Base-by-base conservation (phyloP, 2,329 filamentous ascomycete species). In the Cryphonectria japonica region DNA sequence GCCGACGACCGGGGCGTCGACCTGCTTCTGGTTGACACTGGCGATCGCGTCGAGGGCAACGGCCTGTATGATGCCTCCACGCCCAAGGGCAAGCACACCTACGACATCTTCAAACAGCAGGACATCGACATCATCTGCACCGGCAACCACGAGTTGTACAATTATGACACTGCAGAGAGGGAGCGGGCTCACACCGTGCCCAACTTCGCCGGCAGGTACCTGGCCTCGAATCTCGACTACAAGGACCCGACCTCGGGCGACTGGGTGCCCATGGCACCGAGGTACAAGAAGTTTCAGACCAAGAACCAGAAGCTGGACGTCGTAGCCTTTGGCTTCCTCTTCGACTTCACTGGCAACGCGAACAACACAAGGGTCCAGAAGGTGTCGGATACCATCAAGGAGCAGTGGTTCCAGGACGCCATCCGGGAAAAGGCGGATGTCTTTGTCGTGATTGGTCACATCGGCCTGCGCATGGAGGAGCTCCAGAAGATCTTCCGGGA, bases 111-210 rank as follows among this genome's bases (percentile, higher is more conserved):
- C 78, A 91, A 90, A 73, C 85, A 97, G 78, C 94, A 97, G 78
- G 82, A 90, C 60, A 90, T 98, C 75, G 95, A 98, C 78, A 83
- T 97, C 37, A 86, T 98, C 64, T 95, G 91, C 76, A 92, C 91
- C 0, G 96, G 96, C 66, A 99, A 99, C 77, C 96, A 99, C 82
- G 96, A 99, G 83, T 87, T 99, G 16, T 99, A 99, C 84, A 89
- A 94, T 76, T 84, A 87, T 69, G 91, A 91, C 73, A 93, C 94
- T 0, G 92, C 94, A 29, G 88, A 92, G 67, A 87, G 90, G 72
- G 96, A 98, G 79, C 93, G 92, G 78, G 85, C 89, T 69, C 88
- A 88, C 68, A 97, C 94, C 0, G 92, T 97, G 0, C 93, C 93
- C 2, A 92, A 94, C 78, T 98, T 94, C 82, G 88, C 88, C 69